Evolutionary conservation across 1,284 basidiomycete genomes (phyloP), one percentile per base, ranked within the genome.

Genomic region (Takashimella tepidaria): DNA sequence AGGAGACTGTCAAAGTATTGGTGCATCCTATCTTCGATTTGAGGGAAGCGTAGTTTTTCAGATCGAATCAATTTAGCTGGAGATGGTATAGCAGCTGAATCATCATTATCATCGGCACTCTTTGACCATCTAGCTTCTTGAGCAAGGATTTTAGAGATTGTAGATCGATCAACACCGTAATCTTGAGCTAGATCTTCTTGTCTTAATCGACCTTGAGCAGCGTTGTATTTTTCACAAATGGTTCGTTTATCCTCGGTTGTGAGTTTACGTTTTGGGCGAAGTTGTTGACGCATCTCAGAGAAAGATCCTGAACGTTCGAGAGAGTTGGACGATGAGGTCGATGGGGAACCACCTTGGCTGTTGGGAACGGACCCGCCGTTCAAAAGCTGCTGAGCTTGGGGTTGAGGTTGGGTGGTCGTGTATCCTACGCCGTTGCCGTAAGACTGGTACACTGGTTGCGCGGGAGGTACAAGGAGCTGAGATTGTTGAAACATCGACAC

Each of bases 171-270:
- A 42, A 60, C 58, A n/a, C 55, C 57, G 49, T 60, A 60, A 45
- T 60, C 55, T 49, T 60, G 57, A 11, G 58, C 58, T 49, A 60
- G 57, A 51, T 60, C 58, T 53, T 60, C 58, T 47, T 60, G 58
- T 40, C 58, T 55, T 26, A 60, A 57, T 53, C 57, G 57, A 49
- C 58, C 58, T 44, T 60, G 58, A 47, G 55, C 55, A 51, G 54
- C 57, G 49, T 56, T 55, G 53, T 60, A 60, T 37, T 57, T 57
- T 41, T 60, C 53, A 27, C 58, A 60, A 41, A 60, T 60, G 46
- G 55, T 53, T 24, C 58, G 58, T 56, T 60, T 60, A 56, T 60
- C 58, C 53, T 60, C 58, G 27, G 58, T 55, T 2, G 55, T 60
- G 25, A 60, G 55, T 51, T 60, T 60, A 51, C 58, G 58, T 56